Percentiles rank a stretch among this genome's conserved stretches.
Conservation (phyloP, 257 asterid genomes). For the Ligustrum vulgare region DNA sequence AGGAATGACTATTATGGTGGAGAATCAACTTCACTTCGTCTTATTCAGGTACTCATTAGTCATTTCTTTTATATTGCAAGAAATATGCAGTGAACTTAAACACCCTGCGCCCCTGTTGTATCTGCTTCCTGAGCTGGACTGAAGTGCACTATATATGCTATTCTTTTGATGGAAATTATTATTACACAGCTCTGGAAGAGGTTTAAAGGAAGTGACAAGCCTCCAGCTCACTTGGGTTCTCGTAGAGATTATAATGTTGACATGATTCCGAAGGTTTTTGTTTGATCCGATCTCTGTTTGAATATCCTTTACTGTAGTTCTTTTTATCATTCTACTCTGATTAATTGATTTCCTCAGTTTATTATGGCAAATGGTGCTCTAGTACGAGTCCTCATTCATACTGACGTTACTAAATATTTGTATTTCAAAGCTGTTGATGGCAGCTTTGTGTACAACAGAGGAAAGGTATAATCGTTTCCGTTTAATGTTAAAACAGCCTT, state of each 20-base stretch:
- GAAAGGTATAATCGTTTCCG: constrained; percentile 52
- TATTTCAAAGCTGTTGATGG: constrained; percentile 97
- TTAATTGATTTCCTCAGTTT: constrained; percentile 46
- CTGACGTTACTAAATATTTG: constrained; percentile 89
- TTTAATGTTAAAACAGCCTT: not conserved
- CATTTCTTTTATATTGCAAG: not conserved
- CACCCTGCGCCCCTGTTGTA: not conserved
- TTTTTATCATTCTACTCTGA: constrained; percentile 10
- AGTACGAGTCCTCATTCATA: constrained; percentile 91
- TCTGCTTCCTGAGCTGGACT: not conserved
- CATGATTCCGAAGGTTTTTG: constrained; percentile 90
- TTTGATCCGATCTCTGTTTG: constrained; percentile 8
- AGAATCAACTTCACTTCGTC: constrained; percentile 44
- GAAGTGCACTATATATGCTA: not conserved
- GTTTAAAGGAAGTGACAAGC: constrained; percentile 83
- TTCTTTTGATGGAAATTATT: not conserved
- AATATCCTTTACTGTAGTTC: not conserved
- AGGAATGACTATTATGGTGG: constrained; percentile 49
- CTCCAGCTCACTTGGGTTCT: constrained; percentile 85
- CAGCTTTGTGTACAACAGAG: constrained; percentile 85
- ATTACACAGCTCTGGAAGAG: constrained; percentile 70
- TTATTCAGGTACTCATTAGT: constrained; percentile 40
- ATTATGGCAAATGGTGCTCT: constrained; percentile 98
- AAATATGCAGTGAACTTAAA: not conserved
- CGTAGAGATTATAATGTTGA: constrained; percentile 95